phyloP scores from a whole-genome alignment of 2,329 filamentous ascomycete species.

The Trichophyton equinum region DNA sequence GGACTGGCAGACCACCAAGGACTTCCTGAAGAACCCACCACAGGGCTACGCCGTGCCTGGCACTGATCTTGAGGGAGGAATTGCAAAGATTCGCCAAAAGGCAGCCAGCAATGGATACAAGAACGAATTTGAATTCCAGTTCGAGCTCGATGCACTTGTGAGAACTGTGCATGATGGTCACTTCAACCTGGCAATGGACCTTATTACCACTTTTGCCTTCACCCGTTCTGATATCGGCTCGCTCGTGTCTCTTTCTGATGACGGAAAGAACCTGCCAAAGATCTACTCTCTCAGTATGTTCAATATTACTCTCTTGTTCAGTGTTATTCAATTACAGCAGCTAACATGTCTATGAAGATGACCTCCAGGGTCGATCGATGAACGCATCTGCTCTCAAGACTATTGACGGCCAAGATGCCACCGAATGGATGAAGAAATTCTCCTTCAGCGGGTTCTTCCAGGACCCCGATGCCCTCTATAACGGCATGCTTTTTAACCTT shows the following conservation, averaged over 20 bases:
- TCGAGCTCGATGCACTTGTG: constrained; percentile 42
- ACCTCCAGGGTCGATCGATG: background rate
- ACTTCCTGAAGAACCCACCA: constrained; percentile 34
- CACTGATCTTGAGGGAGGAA: constrained; percentile 36
- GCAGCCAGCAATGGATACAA: constrained; percentile 34
- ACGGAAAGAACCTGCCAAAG: constrained; percentile 47
- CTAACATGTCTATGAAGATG: background rate
- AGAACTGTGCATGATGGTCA: constrained; percentile 53
- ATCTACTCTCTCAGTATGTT: constrained; percentile 32
- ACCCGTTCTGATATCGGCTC: constrained; percentile 42
- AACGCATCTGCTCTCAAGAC: constrained; percentile 19
- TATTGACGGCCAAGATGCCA: constrained; percentile 21
- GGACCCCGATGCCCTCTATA: constrained; percentile 25
- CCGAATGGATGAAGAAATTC: constrained; percentile 18
- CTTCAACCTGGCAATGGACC: constrained; percentile 19
- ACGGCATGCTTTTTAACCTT: constrained; percentile 20
- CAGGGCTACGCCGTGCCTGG: constrained; percentile 38
- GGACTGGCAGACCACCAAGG: constrained; percentile 18
- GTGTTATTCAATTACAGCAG: no score
- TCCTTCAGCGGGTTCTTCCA: constrained; percentile 15
- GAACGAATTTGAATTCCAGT: constrained; percentile 45
- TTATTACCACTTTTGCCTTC: constrained; percentile 33
- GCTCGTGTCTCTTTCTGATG: constrained; percentile 48
- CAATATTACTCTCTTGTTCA: background rate
- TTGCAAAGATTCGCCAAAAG: constrained; percentile 37